These are phyloP conservation scores for Cinnamomum chago DNA, from an alignment of 164 flowering plant genomes.

Conservation along the genomic window DNA sequence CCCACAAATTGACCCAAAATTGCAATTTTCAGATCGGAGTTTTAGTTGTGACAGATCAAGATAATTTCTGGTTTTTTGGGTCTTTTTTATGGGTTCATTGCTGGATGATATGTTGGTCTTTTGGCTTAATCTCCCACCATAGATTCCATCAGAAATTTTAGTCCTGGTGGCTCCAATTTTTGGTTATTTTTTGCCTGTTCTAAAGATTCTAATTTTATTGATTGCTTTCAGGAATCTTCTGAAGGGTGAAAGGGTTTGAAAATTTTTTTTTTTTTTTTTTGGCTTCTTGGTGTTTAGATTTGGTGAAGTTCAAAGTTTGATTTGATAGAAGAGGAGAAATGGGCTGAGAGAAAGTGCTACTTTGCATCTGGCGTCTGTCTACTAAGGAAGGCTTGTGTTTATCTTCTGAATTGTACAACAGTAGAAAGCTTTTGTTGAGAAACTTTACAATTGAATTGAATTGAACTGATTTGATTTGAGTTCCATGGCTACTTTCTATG, in stretches of 20 bases:
- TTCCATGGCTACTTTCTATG: slow-evolving; percentile 80
- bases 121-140: not conserved
- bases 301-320: not conserved
- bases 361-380: no score
- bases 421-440: no score
- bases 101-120: not conserved
- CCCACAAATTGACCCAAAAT: not conserved
- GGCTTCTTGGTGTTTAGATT: not conserved
- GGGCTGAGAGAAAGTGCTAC: not conserved
- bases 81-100: not conserved
- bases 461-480: not conserved
- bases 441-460: no score
- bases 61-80: not conserved
- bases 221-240: not conserved
- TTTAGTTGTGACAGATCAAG: not conserved
- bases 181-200: not conserved
- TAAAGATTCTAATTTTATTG: not conserved
- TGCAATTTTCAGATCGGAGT: not conserved
- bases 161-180: not conserved
- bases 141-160: not conserved
- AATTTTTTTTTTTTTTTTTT: no score
- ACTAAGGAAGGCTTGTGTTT: not conserved
- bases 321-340: not conserved
- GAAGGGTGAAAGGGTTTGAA: not conserved
- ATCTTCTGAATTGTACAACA: no score